phyloP scores from a whole-genome alignment of 2,329 filamentous ascomycete genomes.

The Fusarium redolens region DNA sequence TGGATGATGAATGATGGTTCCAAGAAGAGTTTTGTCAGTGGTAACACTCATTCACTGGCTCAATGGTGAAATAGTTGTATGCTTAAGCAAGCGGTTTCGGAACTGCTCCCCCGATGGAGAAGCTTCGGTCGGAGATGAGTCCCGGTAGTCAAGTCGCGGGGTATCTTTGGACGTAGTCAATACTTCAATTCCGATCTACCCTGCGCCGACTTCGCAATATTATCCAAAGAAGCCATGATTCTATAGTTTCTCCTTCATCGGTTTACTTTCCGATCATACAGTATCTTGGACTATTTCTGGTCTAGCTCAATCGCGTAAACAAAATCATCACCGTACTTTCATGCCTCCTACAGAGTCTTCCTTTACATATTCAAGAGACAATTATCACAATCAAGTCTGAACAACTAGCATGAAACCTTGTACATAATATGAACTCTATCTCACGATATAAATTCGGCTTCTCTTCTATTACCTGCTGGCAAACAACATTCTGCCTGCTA shows the following conservation, averaged over 20 bases:
- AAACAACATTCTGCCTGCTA: not conserved
- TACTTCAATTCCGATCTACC: constrained; percentile 3
- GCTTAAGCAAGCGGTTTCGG: constrained; percentile 33
- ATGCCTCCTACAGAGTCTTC: not conserved
- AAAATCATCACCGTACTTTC: not conserved
- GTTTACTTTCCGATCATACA: not conserved
- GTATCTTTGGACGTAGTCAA: not conserved
- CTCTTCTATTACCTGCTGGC: not conserved
- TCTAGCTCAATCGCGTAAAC: not conserved
- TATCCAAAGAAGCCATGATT: not conserved
- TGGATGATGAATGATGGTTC: constrained; percentile 7
- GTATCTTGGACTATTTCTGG: not conserved
- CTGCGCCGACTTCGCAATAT: constrained; percentile 17
- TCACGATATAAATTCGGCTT: not conserved
- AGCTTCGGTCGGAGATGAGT: constrained; percentile 44
- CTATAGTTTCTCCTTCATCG: not conserved
- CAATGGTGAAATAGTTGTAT: constrained; percentile 5
- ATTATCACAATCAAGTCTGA: not conserved
- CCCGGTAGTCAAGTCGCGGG: constrained; percentile 23
- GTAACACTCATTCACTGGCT: not conserved
- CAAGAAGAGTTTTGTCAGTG: not conserved
- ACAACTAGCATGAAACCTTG: not conserved
- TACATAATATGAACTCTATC: not conserved
- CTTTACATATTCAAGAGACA: not conserved
- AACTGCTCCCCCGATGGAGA: constrained; percentile 36